Conservation (phyloP, 1,139 yeast species). For the Pichia sp. region DNA sequence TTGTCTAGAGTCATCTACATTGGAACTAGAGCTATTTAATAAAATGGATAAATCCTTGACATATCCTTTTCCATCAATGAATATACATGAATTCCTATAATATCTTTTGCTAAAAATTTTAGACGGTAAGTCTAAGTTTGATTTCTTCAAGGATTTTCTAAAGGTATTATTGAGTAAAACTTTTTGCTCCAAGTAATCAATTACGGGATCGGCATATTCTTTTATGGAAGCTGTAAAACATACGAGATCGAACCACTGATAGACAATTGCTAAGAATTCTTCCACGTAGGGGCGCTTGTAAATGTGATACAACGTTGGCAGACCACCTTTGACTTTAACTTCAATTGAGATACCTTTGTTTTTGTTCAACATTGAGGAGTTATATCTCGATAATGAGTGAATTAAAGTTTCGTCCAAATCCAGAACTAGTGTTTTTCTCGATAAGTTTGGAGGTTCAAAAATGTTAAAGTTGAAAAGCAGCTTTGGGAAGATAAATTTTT, state of each 20-base stretch:
- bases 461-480: constrained; percentile 29
- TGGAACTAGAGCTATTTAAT: not conserved
- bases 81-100: constrained; percentile 75
- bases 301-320: constrained; percentile 76
- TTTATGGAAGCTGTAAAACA: constrained; percentile 90
- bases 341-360: constrained; percentile 63
- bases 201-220: constrained; percentile 96
- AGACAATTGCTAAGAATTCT: constrained; percentile 65
- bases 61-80: constrained; percentile 70
- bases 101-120: constrained; percentile 50
- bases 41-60: constrained; percentile 66
- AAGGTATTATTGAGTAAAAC: constrained; percentile 19
- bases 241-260: constrained; percentile 83
- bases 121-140: constrained; percentile 3
- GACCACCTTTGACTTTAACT: constrained; percentile 50
- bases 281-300: constrained; percentile 92
- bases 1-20: not conserved
- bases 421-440: constrained; percentile 57
- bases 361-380: constrained; percentile 34
- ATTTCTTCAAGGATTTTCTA: constrained; percentile 4
- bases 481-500: constrained; percentile 36
- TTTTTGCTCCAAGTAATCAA: constrained; percentile 72
- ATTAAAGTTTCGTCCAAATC: constrained; percentile 93
- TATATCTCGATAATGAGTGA: constrained; percentile 71
- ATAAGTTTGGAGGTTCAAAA: constrained; percentile 32